phyloP scores from a whole-genome alignment of 192 early-diverging fungal species.

The Thamnidium elegans region DNA sequence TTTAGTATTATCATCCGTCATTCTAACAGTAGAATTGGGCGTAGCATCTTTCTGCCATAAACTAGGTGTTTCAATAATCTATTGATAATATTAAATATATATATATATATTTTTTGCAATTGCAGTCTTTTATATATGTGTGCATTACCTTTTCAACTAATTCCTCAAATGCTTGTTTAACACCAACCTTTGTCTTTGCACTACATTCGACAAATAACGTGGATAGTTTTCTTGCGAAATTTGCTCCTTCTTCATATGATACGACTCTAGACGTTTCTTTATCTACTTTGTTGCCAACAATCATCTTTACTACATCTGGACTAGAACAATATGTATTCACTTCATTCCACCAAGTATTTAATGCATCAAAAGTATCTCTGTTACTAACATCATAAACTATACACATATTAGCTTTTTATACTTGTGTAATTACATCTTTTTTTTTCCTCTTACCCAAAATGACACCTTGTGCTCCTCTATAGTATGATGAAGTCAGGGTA shows the following conservation, averaged over 20 bases:
- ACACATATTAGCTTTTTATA: background rate
- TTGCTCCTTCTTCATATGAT: conserved; percentile 82
- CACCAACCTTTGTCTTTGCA: conserved; percentile 91
- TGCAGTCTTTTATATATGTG: background rate
- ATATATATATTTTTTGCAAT: background rate
- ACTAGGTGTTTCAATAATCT: conserved; percentile 18
- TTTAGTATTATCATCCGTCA: conserved; percentile 6
- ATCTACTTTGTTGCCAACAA: conserved; percentile 98
- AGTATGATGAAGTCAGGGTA: conserved; percentile 96
- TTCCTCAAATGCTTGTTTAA: conserved; percentile 92
- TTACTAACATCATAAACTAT: conserved; percentile 96
- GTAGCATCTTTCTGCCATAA: conserved; percentile 7
- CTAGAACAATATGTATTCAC: conserved; percentile 87
- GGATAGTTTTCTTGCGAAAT: conserved; percentile 82
- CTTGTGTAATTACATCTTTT: background rate
- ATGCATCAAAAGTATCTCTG: conserved; percentile 88
- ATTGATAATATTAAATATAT: background rate
- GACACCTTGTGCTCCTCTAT: conserved; percentile 96
- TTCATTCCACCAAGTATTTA: conserved; percentile 94
- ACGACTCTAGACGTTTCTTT: conserved; percentile 76
- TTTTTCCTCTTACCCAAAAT: conserved; percentile 70
- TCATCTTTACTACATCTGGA: conserved; percentile 90
- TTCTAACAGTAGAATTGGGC: conserved; percentile 6
- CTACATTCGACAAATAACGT: conserved; percentile 95
- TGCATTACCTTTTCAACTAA: conserved; percentile 79